These are phyloP conservation scores for Macrotyloma uniflorum DNA, from an alignment of 306 rosid species.

Conservation along the genomic window DNA sequence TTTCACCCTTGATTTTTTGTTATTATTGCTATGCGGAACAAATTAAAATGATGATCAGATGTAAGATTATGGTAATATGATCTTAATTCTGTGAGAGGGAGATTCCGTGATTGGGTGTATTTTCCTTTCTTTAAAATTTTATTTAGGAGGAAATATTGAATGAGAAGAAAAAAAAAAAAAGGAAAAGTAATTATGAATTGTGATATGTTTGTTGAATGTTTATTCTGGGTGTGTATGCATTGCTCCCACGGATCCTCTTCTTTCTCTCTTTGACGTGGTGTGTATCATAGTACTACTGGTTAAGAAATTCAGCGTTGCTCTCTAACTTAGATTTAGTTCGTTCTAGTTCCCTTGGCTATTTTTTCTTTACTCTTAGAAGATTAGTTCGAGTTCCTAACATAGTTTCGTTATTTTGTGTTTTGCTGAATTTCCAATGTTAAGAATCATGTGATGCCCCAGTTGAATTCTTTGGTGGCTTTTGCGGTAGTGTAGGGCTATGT, in stretches of 20 bases:
- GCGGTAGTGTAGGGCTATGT: background rate
- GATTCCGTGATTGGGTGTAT: slow-evolving; percentile 8
- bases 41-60: slow-evolving; percentile 38
- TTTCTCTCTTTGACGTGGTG: background rate
- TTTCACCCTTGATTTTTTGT: slow-evolving; percentile 24
- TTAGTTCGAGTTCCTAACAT: background rate
- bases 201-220: background rate
- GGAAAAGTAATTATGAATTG: background rate
- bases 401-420: background rate
- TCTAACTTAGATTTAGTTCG: slow-evolving; percentile 19
- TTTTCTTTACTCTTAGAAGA: background rate
- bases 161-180: background rate
- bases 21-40: slow-evolving; percentile 29
- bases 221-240: background rate
- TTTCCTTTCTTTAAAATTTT: background rate
- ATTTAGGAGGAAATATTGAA: background rate
- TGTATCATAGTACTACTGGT: slow-evolving; percentile 18
- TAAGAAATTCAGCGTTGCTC: slow-evolving; percentile 25
- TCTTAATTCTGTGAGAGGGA: slow-evolving; percentile 50
- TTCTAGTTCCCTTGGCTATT: background rate
- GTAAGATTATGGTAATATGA: slow-evolving; percentile 57
- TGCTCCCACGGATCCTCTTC: background rate
- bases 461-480: background rate
- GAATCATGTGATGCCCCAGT: background rate
- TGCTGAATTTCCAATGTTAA: background rate